These are phyloP conservation scores for Fraxinus pennsylvanica DNA, from an alignment of 257 asterid genomes.

Conservation along the genomic window DNA sequence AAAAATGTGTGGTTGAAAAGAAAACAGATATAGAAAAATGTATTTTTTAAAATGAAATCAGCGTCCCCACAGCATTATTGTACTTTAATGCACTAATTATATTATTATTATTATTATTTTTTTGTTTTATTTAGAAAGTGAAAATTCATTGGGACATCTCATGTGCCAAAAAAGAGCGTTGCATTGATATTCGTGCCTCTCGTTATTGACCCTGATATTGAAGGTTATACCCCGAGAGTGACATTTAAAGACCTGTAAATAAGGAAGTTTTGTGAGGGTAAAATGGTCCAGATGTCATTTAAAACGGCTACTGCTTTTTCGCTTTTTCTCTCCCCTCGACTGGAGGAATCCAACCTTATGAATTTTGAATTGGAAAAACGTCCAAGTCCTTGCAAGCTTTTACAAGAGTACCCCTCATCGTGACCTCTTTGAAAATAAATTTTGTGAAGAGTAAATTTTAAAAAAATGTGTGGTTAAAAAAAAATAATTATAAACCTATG, in stretches of 20 bases:
- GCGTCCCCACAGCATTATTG: too few relatives aligned
- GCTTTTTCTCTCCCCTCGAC: background rate
- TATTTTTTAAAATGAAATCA: too few relatives aligned
- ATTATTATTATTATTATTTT: too few relatives aligned
- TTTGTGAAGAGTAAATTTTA: too few relatives aligned
- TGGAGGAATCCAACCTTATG: constrained; percentile 18
- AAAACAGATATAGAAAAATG: too few relatives aligned
- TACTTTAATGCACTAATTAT: too few relatives aligned
- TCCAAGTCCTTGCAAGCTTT: background rate
- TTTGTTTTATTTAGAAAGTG: background rate
- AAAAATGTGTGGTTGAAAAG: too few relatives aligned
- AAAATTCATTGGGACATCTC: background rate
- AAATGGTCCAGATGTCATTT: background rate
- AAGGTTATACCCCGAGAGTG: background rate
- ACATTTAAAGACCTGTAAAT: background rate
- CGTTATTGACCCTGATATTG: background rate
- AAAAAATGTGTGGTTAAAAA: too few relatives aligned
- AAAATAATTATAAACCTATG: too few relatives aligned
- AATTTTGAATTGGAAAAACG: constrained; percentile 1
- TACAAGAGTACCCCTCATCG: constrained; percentile 20
- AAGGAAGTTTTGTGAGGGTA: background rate
- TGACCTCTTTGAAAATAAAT: too few relatives aligned
- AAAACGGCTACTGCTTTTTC: constrained; percentile 31
- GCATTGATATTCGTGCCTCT: background rate
- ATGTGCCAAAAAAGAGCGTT: background rate